Percentiles rank a stretch among this genome's conserved stretches.
These are phyloP conservation scores for Blastosporella zonata DNA, from an alignment of 1,284 basidiomycete species.

Conservation along the genomic window DNA sequence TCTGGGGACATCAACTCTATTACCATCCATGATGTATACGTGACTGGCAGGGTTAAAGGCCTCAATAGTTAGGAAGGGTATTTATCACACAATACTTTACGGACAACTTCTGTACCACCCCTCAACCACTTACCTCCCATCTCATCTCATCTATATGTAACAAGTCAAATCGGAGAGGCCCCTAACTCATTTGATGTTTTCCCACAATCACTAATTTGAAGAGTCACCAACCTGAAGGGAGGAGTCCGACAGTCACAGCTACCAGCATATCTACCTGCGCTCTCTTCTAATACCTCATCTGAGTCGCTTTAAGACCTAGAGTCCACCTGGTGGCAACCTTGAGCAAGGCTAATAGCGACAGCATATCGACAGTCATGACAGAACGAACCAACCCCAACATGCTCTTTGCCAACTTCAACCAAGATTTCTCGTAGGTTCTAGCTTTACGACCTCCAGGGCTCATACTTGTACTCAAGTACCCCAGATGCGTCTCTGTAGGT, in stretches of 20 bases:
- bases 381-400: constrained; percentile 46
- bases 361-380: too few relatives aligned
- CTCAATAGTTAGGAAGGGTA: constrained; percentile 6
- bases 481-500: constrained; percentile 89
- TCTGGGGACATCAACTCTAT: constrained; percentile 21
- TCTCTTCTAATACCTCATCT: too few relatives aligned
- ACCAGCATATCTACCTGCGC: too few relatives aligned
- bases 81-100: background rate
- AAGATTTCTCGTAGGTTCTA: constrained; percentile 74
- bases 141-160: background rate
- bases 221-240: too few relatives aligned
- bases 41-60: constrained; percentile 20
- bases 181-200: too few relatives aligned
- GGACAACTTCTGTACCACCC: background rate
- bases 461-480: background rate
- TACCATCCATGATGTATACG: constrained; percentile 10
- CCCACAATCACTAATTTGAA: background rate
- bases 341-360: too few relatives aligned
- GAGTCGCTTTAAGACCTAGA: too few relatives aligned
- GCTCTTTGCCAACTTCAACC: constrained; percentile 87
- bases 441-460: background rate
- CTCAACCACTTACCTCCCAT: background rate
- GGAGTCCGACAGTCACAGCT: too few relatives aligned
- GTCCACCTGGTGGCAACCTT: too few relatives aligned
- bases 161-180: too few relatives aligned